These are phyloP conservation scores for Parachaetomium inaequale DNA, from an alignment of 495 filamentous ascomycete species.

Conservation along the genomic window DNA sequence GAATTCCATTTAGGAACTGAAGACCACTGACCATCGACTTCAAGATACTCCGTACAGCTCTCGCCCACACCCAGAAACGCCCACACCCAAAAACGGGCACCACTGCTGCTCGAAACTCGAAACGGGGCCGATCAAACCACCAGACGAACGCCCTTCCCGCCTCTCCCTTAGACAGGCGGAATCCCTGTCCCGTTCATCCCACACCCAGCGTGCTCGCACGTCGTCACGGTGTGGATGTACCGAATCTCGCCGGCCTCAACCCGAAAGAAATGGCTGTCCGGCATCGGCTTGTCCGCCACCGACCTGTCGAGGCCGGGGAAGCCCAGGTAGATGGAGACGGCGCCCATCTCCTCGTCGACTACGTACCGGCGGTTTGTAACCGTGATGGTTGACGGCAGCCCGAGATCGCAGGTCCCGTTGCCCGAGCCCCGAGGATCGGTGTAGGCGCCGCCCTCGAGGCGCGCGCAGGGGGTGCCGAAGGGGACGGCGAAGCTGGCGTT, in stretches of 20 bases:
- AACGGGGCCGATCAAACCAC: neutral
- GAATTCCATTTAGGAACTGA: too few species aligned
- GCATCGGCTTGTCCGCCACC: conserved; percentile 34
- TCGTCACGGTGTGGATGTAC: conserved; percentile 21
- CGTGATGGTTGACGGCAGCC: conserved; percentile 31
- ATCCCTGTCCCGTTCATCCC: conserved; percentile 7
- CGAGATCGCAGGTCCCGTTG: conserved; percentile 35
- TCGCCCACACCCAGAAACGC: too few species aligned
- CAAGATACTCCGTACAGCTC: too few species aligned
- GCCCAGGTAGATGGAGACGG: conserved; percentile 22
- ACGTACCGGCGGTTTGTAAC: conserved; percentile 24
- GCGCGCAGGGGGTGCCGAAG: conserved; percentile 45
- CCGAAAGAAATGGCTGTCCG: conserved; percentile 39
- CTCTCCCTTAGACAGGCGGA: neutral
- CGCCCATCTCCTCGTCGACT: conserved; percentile 45
- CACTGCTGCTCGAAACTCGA: neutral
- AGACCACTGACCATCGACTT: too few species aligned
- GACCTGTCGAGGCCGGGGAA: conserved; percentile 32
- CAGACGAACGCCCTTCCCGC: neutral
- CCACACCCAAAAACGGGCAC: neutral
- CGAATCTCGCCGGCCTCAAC: conserved; percentile 29
- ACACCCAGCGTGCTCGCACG: conserved; percentile 6
- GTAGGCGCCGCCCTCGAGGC: conserved; percentile 48
- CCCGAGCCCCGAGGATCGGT: conserved; percentile 31
- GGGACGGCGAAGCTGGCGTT: conserved; percentile 43